Evolutionary conservation across 805 yeast genomes (phyloP), one percentile per base, ranked within the genome.

Genomic region (Candida fluviatilis): DNA sequence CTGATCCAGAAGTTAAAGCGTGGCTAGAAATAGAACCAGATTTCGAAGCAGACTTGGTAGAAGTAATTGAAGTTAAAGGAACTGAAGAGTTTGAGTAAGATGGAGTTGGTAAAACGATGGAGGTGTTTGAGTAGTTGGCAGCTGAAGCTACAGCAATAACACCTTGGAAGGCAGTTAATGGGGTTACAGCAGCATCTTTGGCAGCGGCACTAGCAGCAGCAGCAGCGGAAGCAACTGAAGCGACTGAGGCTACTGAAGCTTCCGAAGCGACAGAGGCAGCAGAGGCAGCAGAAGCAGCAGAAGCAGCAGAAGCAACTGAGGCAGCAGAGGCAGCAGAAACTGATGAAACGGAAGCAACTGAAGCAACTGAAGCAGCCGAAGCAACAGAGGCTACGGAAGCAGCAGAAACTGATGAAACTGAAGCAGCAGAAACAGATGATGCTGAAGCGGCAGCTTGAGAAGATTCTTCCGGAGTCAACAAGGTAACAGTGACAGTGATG

Each of bases 381-480:
- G 45, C 42, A 25, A 31, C 35, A 16, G 41, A 31, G 16, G 42
- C 43, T 10, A 34, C 51, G 27, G 41, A 23, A 8, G 48, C 42
- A 15, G 31, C 46, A 17, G 42, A 36, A 18, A 23, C 43, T 21
- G 47, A 39, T n/a, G 43, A 41, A 16, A 25, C 48, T 8, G 50
- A 43, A 28, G 48, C 49, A 29, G 45, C 40, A 17, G 45, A 30
- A 19, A 41, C 46, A 4, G 41, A 39, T 5, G 48, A 42, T 14
- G 51, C 50, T 15, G 47, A 40, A 26, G 49, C 44, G 18, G 45
- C 52, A 8, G 45, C 39, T 17, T 63, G 60, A 4, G 53, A 52
- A 36, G 71, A 62, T 52, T 73, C 73, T 39, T 65, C 60, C 24
- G 78, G 76, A 21, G 75, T 59, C 50, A 69, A 62, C 32, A 70